Evolutionary conservation across 495 filamentous ascomycete species (phyloP).

Genomic region (Bathelium albidoporum): DNA sequence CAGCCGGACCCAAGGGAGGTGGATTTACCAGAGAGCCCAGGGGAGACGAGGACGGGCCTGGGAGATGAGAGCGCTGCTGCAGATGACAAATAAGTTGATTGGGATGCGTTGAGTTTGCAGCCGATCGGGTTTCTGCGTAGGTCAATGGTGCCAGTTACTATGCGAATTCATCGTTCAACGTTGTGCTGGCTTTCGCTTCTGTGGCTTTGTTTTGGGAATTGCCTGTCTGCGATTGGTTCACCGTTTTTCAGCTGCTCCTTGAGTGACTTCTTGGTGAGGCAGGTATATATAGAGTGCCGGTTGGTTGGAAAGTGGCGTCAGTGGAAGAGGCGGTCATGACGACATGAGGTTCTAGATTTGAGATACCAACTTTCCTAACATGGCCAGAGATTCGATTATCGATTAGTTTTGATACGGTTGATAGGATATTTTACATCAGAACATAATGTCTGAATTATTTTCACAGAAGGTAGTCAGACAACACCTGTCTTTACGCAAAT

Average conservation of each 20-base stretch:
- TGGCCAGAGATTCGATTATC: neutral
- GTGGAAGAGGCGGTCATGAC: neutral
- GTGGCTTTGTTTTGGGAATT: neutral
- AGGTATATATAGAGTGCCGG: neutral
- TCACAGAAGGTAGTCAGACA: too few species aligned
- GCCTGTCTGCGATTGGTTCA: neutral
- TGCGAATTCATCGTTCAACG: too few species aligned
- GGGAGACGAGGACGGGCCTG: neutral
- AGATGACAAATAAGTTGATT: neutral
- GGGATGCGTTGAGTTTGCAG: neutral
- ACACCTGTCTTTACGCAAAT: too few species aligned
- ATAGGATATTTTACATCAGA: too few species aligned
- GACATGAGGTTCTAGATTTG: neutral
- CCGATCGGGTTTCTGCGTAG: too few species aligned
- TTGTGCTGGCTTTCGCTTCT: neutral
- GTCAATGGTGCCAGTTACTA: too few species aligned
- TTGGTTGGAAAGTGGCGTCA: neutral
- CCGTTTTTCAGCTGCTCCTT: neutral
- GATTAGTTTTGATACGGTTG: neutral
- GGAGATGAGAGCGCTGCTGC: neutral
- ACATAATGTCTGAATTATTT: too few species aligned
- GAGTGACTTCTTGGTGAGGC: neutral
- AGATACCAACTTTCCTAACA: neutral
- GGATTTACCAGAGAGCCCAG: slow-evolving; percentile 13
- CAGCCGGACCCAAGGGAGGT: slow-evolving; percentile 21